Base-by-base conservation (phyloP, 495 filamentous ascomycete genomes). In the Friedmanniomyces endolithicus region DNA sequence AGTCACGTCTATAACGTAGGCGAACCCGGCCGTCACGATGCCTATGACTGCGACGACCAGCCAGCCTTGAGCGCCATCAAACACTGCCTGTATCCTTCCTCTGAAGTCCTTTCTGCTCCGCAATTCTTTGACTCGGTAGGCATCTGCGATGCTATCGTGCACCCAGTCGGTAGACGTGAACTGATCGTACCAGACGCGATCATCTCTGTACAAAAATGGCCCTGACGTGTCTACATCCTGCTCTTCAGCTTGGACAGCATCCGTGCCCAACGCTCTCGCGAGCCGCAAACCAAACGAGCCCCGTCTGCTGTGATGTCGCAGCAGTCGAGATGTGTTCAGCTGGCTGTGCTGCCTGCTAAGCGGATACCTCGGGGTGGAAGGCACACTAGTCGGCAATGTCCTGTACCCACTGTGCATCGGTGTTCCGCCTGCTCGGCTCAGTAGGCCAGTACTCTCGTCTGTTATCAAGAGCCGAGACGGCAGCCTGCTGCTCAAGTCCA, bases 91-190 rank as follows among this genome's bases (percentile, higher is more conserved):
- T 22, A 94, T 61, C 39, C 87, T 82, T 6, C 90, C 92, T 54
- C 86, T 83, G 45, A 94, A 74, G 67, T 90, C 92, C 68, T 86
- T 94, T 6, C 90, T 76, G 57, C 75, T 80, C 43, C 88, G 78
- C 25, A 97, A 75, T 46, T 81, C 81, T 60, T 90, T 94, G 35
- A 94, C 80, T 43, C 92, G 84, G 51, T 84, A 86, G 41, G 88
- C 87, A 68, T 98, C 92, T 63, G 90, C 89, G 58, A 97, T 95
- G 67, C 86, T 92, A 63, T 98, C 92, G 64, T 94, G 89, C 8
- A 98, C 92, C 92, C 90, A 97, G 68, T 98, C 92, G 61, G 90
- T 97, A 11, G 87, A 95, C 6, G 90, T 96, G 69, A 97, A 96
- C 69, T 98, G 92, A 72, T 98, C 90, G 69, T 98, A 98, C 92